phyloP scores from a whole-genome alignment of 352 stramenopile genomes.

The Phytophthora europaea region DNA sequence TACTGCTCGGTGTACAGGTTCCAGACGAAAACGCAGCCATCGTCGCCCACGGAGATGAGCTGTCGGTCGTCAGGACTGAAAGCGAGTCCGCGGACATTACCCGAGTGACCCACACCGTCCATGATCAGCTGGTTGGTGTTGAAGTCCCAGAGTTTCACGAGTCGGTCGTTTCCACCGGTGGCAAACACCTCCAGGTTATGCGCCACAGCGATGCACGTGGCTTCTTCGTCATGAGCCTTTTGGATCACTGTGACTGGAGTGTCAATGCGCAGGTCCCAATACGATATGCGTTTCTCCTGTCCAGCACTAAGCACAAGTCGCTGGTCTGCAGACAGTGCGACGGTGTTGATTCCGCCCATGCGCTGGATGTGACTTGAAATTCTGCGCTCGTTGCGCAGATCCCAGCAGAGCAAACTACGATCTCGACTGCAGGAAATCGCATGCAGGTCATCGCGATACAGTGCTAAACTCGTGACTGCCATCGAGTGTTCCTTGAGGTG shows the following conservation, averaged over 20 bases:
- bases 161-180: slow-evolving; percentile 87
- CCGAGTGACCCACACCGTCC: slow-evolving; percentile 85
- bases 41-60: slow-evolving; percentile 91
- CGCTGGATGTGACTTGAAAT: slow-evolving; percentile 92
- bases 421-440: slow-evolving; percentile 91
- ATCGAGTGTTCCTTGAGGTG: slow-evolving; percentile 95
- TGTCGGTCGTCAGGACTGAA: slow-evolving; percentile 94
- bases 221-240: slow-evolving; percentile 86
- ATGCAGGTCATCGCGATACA: slow-evolving; percentile 93
- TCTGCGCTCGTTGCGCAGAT: slow-evolving; percentile 88
- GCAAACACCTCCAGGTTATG: slow-evolving; percentile 88
- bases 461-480: slow-evolving; percentile 82
- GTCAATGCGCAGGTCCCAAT: slow-evolving; percentile 93
- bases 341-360: slow-evolving; percentile 94
- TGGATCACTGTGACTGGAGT: slow-evolving; percentile 84
- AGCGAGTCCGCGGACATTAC: slow-evolving; percentile 70
- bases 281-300: slow-evolving; percentile 94
- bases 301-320: slow-evolving; percentile 92
- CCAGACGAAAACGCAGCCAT: slow-evolving; percentile 94
- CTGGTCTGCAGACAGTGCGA: slow-evolving; percentile 90
- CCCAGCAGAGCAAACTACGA: slow-evolving; percentile 94
- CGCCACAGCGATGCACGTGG: slow-evolving; percentile 90
- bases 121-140: slow-evolving; percentile 66
- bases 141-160: slow-evolving; percentile 92
- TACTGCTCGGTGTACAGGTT: slow-evolving; percentile 85